These are phyloP conservation scores for Pythium aquatile DNA, from an alignment of 352 stramenopile genomes.

Conservation along the genomic window DNA sequence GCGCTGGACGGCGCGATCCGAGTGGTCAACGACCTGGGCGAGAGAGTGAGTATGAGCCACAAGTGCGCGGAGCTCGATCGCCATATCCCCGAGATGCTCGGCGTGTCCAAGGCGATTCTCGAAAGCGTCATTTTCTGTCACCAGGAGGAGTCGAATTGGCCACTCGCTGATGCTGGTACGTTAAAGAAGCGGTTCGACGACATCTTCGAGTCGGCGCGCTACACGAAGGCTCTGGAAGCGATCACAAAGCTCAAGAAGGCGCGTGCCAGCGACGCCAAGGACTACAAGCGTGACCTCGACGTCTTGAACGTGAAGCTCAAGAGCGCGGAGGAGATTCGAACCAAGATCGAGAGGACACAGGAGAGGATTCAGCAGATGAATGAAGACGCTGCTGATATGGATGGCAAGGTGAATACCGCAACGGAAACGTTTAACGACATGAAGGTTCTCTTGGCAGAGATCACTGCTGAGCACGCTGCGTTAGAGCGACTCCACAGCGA, in stretches of 20 bases:
- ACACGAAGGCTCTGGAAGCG: constrained; percentile 97
- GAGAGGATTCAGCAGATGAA: constrained; percentile 40
- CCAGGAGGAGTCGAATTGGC: constrained; percentile 98
- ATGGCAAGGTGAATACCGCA: constrained; percentile 39
- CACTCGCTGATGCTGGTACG: constrained; percentile 92
- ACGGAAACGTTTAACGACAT: constrained; percentile 59
- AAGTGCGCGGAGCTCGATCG: constrained; percentile 96
- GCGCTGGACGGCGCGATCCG: constrained; percentile 95
- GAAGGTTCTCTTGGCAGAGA: constrained; percentile 44
- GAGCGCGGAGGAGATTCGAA: constrained; percentile 41
- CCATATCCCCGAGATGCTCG: constrained; percentile 93
- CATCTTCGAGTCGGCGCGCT: constrained; percentile 99
- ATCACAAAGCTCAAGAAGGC: constrained; percentile 95
- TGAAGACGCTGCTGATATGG: constrained; percentile 35
- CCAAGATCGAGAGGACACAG: constrained; percentile 52
- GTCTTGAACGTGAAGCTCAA: constrained; percentile 88
- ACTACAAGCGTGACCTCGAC: constrained; percentile 93
- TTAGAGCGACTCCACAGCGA: constrained; percentile 41
- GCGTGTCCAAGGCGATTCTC: constrained; percentile 97
- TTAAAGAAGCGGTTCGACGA: constrained; percentile 99
- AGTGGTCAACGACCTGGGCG: constrained; percentile 86
- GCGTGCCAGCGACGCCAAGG: constrained; percentile 74
- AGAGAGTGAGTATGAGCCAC: constrained; percentile 91
- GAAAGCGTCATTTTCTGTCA: constrained; percentile 99
- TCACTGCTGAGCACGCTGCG: constrained; percentile 33